Percentiles rank a stretch among this genome's conserved stretches.
These are phyloP conservation scores for Pseudogymnoascus sp. DNA, from an alignment of 2,329 filamentous ascomycete species.

Conservation along the genomic window DNA sequence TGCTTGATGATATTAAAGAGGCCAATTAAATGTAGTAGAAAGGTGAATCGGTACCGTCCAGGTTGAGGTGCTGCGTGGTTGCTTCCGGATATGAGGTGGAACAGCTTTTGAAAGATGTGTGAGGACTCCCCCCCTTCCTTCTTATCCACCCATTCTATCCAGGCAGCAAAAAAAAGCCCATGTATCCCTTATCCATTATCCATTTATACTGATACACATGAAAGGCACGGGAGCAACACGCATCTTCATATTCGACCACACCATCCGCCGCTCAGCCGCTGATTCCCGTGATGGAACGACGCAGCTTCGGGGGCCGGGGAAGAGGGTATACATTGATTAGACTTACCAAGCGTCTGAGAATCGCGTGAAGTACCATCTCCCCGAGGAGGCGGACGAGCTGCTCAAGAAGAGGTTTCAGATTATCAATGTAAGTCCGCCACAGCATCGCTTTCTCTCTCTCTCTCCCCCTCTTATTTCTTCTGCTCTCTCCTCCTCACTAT, in stretches of 20 bases:
- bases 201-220: too few species aligned
- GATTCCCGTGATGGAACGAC: constrained; percentile 35
- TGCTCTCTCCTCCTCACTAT: too few species aligned
- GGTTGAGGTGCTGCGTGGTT: too few species aligned
- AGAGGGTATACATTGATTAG: constrained; percentile 71
- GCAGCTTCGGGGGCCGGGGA: constrained; percentile 52
- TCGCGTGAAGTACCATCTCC: constrained; percentile 58
- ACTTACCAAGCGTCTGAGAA: constrained; percentile 55
- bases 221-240: constrained; percentile 28
- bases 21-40: not conserved
- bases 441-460: not conserved
- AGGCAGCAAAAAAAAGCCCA: constrained; percentile 43
- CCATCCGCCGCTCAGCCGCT: constrained; percentile 52
- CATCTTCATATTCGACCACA: constrained; percentile 76
- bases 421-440: constrained; percentile 38
- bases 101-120: constrained; percentile 48
- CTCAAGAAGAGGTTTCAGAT: constrained; percentile 41
- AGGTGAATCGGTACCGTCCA: too few species aligned
- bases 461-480: too few species aligned
- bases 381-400: constrained; percentile 37
- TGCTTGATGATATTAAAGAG: not conserved
- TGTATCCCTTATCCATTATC: too few species aligned
- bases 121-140: too few species aligned
- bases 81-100: constrained; percentile 50
- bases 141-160: constrained; percentile 52